Conservation (phyloP, 257 asterid species). For the Solanum peruvianum region DNA sequence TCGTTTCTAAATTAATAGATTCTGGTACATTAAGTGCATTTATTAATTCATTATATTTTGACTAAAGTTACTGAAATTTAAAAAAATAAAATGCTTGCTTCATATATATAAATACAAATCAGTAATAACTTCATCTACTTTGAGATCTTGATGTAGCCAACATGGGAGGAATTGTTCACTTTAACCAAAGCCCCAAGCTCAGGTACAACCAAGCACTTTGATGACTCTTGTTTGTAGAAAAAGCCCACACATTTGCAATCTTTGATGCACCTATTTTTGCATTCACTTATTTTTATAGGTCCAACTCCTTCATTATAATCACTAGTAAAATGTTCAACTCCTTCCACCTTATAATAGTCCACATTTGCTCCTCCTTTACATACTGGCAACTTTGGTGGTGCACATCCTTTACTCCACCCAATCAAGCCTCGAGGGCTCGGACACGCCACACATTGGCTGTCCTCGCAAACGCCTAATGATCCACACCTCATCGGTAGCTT, state of each 20-base stretch:
- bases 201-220: background rate
- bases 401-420: slow-evolving; percentile 33
- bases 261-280: slow-evolving; percentile 10
- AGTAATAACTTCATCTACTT: background rate
- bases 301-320: slow-evolving; percentile 28
- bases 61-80: background rate
- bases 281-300: slow-evolving; percentile 14
- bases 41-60: background rate
- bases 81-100: background rate
- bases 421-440: slow-evolving; percentile 20
- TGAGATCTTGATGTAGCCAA: slow-evolving; percentile 20
- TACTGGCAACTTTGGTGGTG: slow-evolving; percentile 21
- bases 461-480: slow-evolving; percentile 24
- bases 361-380: slow-evolving; percentile 15
- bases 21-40: background rate
- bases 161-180: slow-evolving; percentile 10
- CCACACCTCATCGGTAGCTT: slow-evolving; percentile 32
- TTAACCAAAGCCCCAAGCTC: slow-evolving; percentile 11
- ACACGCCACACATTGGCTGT: slow-evolving; percentile 34
- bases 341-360: slow-evolving; percentile 19
- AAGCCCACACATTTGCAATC: slow-evolving; percentile 30
- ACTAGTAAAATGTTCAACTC: slow-evolving; percentile 15
- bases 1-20: background rate
- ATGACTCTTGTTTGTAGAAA: background rate
- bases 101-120: background rate